Base-by-base conservation (phyloP, 495 filamentous ascomycete genomes). In the Penicillium robsamsonii region DNA sequence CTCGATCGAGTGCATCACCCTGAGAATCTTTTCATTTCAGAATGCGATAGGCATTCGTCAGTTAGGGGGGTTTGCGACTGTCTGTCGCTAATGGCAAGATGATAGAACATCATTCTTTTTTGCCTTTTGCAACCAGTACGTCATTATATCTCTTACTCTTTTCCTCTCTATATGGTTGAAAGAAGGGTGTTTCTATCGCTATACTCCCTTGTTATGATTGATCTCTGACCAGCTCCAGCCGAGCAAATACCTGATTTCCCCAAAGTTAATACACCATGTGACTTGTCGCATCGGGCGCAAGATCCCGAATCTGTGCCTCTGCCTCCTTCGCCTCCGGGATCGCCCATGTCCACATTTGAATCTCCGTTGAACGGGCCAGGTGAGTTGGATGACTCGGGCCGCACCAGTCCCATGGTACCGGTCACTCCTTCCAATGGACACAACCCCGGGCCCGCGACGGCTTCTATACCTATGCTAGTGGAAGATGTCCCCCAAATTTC, bases 371-470 rank as follows among this genome's bases (percentile, higher is more conserved):
- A 40, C 60, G 47, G 57, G 53, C 52, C 58, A 73, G 74, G 75
- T 75, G 74, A 76, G 75, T 73, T 70, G 61, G 70, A 54, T 66
- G 66, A 70, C 58, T 69, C 69, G 67, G 68, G 59, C 70, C 68
- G 66, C 61, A 64, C 70, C 67, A 72, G 64, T 62, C 64, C 67
- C 68, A 68, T 57, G 55, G 62, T 63, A 35, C 57, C 61, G 53
- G 58, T 70, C 59, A 60, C 56, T 27, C 47, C 63, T 55, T 47
- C 62, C 42, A 27, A 58, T 57, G 50, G 50, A 60, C 56, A 61
- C 57, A 59, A 68, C 48, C 46, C 56, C 17, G 57, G 58, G 20
- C 46, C 62, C 15, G 31, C 55, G 20, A 27, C 46, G 13, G 27
- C 57, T 43, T 47, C 45, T 11, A 30, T 47, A 31, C 27, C 29